Evolutionary conservation across 345 rosid genomes (phyloP).

Genomic region (Moricandia arvensis): DNA sequence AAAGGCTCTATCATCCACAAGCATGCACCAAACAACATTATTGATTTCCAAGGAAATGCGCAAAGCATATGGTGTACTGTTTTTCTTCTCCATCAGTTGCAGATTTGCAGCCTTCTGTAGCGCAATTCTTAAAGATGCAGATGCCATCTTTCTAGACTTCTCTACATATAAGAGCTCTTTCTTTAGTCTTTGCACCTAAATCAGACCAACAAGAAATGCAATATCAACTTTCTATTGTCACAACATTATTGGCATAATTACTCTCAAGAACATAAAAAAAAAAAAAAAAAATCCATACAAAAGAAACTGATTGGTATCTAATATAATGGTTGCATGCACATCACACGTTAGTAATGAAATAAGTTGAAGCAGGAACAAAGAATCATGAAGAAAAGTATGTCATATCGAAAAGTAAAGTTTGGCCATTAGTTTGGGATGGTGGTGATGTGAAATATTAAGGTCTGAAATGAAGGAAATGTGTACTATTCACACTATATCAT

Average conservation of each 20-base stretch:
- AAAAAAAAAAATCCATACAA: not conserved
- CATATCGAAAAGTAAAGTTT: not conserved
- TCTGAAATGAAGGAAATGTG: not conserved
- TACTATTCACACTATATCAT: not conserved
- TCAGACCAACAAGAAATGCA: slow-evolving; percentile 10
- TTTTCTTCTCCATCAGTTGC: slow-evolving; percentile 86
- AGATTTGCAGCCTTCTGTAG: slow-evolving; percentile 91
- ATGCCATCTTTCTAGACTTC: slow-evolving; percentile 74
- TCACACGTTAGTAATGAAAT: not conserved
- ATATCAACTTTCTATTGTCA: not conserved
- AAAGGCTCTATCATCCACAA: slow-evolving; percentile 91
- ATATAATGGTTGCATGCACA: slow-evolving; percentile 7
- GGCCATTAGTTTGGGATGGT: not conserved
- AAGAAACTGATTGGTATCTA: not conserved
- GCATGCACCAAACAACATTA: slow-evolving; percentile 96
- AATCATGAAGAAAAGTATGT: not conserved
- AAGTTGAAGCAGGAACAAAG: not conserved
- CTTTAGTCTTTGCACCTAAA: slow-evolving; percentile 80
- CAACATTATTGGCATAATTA: not conserved
- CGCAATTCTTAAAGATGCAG: slow-evolving; percentile 66
- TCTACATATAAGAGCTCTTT: slow-evolving; percentile 72
- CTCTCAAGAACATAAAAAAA: not conserved
- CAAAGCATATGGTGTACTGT: slow-evolving; percentile 98
- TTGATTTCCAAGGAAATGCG: slow-evolving; percentile 83
- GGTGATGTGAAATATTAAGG: not conserved